phyloP scores from a whole-genome alignment of 2,329 filamentous ascomycete genomes.

The Botrytis medusae region DNA sequence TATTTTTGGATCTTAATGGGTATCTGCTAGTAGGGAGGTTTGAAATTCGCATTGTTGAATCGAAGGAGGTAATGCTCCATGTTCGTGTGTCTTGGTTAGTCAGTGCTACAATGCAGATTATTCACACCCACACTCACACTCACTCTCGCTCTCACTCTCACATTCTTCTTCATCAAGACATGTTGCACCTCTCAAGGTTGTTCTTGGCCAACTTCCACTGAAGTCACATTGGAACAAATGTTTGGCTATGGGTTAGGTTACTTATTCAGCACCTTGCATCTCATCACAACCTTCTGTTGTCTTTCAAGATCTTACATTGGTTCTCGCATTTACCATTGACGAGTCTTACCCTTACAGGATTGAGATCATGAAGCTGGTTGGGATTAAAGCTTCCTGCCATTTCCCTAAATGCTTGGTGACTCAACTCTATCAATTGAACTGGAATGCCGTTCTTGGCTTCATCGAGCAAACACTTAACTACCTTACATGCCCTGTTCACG shows the following conservation, averaged over 20 bases:
- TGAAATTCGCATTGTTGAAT: not conserved
- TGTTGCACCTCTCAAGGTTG: not conserved
- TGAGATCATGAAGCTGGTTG: not conserved
- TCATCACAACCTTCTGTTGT: not conserved
- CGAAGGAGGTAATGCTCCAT: not conserved
- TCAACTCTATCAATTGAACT: not conserved
- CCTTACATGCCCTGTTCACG: not conserved
- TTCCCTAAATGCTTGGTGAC: not conserved
- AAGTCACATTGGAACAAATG: not conserved
- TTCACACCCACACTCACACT: not conserved
- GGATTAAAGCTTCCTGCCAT: not conserved
- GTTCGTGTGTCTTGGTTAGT: not conserved
- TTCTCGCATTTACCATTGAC: not conserved
- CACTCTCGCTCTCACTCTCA: not conserved
- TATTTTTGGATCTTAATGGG: not conserved
- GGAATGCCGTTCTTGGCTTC: not conserved
- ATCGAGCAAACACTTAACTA: not conserved
- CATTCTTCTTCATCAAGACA: not conserved
- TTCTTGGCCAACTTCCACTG: not conserved
- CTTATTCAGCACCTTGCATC: constrained; percentile 3
- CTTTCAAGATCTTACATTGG: not conserved
- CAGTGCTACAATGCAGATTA: not conserved
- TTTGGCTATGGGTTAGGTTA: not conserved
- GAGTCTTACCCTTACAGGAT: not conserved
- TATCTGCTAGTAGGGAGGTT: no score